Evolutionary conservation across 441 rosid species (phyloP).

Genomic region (Pelargonium myrrhifolium): DNA sequence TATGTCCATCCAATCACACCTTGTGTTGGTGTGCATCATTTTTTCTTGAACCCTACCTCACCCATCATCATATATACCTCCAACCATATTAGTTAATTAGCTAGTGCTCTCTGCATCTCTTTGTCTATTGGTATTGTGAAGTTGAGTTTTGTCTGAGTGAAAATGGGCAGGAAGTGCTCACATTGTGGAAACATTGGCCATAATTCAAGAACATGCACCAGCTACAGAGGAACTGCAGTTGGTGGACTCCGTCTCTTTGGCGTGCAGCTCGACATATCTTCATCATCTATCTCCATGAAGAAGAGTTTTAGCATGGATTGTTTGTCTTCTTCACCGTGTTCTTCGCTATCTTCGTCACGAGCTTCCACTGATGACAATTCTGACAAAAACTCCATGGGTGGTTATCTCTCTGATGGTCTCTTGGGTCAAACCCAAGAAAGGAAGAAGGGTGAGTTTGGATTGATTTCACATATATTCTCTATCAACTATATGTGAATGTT

Average conservation of each 20-base stretch:
- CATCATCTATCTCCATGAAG: constrained; percentile 33
- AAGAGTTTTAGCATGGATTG: constrained; percentile 79
- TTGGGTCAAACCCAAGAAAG: constrained; percentile 39
- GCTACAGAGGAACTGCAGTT: constrained; percentile 24
- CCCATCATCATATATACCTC: constrained; percentile 36
- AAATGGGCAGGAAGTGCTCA: constrained; percentile 88
- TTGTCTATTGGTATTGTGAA: constrained; percentile 16
- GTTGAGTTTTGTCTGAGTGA: constrained; percentile 22
- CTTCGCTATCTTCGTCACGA: constrained; percentile 33
- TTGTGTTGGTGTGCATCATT: constrained; percentile 47
- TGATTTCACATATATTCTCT: background rate
- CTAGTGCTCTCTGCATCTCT: constrained; percentile 10
- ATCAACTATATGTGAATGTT: no score
- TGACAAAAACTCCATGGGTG: constrained; percentile 26
- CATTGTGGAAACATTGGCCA: constrained; percentile 81
- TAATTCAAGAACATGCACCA: constrained; percentile 73
- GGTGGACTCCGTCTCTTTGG: constrained; percentile 66
- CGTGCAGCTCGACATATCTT: constrained; percentile 51
- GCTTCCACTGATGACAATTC: constrained; percentile 28
- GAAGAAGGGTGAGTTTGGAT: constrained; percentile 45
- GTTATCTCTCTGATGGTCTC: constrained; percentile 57
- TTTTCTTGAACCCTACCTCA: constrained; percentile 39
- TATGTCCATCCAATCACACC: constrained; percentile 58
- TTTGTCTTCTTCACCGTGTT: constrained; percentile 37
- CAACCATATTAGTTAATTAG: constrained; percentile 23